phyloP scores from a whole-genome alignment of 1,284 basidiomycete species.

The Trichosporon sp. region DNA sequence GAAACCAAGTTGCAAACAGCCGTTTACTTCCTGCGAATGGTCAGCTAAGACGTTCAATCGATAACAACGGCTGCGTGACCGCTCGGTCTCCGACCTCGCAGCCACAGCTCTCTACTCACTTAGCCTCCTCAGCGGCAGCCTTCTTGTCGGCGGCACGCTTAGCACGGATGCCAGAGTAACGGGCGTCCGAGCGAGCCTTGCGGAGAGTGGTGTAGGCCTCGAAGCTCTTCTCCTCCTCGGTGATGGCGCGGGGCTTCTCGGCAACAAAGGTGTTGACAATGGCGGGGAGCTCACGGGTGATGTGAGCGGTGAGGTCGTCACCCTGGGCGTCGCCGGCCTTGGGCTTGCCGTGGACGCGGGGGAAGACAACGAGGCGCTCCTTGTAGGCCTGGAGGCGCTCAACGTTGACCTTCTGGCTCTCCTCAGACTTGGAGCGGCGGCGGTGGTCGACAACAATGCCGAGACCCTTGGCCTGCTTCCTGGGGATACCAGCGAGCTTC shows the following conservation, averaged over 20 bases:
- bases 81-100: background rate
- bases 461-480: constrained; percentile 87
- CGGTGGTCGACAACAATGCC: constrained; percentile 97
- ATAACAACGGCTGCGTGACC: background rate
- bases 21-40: constrained; percentile 17
- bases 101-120: too few species aligned
- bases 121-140: constrained; percentile 46
- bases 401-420: constrained; percentile 93
- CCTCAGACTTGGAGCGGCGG: constrained; percentile 93
- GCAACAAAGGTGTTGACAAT: constrained; percentile 63
- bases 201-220: constrained; percentile 86
- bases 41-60: background rate
- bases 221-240: constrained; percentile 82
- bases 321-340: constrained; percentile 91
- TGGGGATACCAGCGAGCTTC: constrained; percentile 91
- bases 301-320: constrained; percentile 75
- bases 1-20: constrained; percentile 17
- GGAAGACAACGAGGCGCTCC: constrained; percentile 73
- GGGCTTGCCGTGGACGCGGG: constrained; percentile 89
- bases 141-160: constrained; percentile 51
- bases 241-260: constrained; percentile 91
- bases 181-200: constrained; percentile 71
- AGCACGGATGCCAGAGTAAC: constrained; percentile 84
- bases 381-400: constrained; percentile 94
- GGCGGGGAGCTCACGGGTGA: constrained; percentile 66